phyloP scores from a whole-genome alignment of 768 basidiomycete genomes.

The Pisolithus tinctorius region DNA sequence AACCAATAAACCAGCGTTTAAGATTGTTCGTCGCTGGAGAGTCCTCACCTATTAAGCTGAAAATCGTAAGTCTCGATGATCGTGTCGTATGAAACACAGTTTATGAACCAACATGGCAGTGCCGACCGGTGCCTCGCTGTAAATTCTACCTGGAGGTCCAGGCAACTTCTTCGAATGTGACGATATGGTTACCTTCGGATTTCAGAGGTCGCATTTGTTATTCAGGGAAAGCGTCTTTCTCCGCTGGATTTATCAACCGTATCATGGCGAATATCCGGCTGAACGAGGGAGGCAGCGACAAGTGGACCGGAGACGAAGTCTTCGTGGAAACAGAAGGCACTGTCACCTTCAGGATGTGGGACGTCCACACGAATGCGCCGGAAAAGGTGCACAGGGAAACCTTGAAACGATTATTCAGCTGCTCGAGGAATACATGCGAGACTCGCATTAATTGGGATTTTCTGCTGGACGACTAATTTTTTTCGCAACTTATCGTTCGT shows the following conservation, averaged over 20 bases:
- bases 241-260: slow-evolving; percentile 68
- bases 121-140: slow-evolving; percentile 46
- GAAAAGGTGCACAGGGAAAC: slow-evolving; percentile 59
- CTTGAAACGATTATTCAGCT: slow-evolving; percentile 57
- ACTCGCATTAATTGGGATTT: slow-evolving; percentile 70
- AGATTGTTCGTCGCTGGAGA: slow-evolving; percentile 58
- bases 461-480: slow-evolving; percentile 56
- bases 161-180: slow-evolving; percentile 62
- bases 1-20: slow-evolving; percentile 67
- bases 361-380: slow-evolving; percentile 56
- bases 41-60: slow-evolving; percentile 52
- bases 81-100: background rate
- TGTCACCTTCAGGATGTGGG: slow-evolving; percentile 76
- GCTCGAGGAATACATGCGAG: slow-evolving; percentile 46
- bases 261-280: slow-evolving; percentile 49
- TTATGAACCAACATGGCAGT: slow-evolving; percentile 31
- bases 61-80: slow-evolving; percentile 50
- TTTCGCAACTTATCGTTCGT: background rate
- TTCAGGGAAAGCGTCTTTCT: slow-evolving; percentile 48
- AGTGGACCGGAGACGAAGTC: slow-evolving; percentile 51
- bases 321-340: slow-evolving; percentile 53
- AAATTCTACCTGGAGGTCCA: slow-evolving; percentile 61
- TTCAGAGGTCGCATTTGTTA: slow-evolving; percentile 64
- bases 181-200: slow-evolving; percentile 74
- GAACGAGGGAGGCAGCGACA: slow-evolving; percentile 33